phyloP scores from a whole-genome alignment of 306 rosid species.

The Prunus mira region DNA sequence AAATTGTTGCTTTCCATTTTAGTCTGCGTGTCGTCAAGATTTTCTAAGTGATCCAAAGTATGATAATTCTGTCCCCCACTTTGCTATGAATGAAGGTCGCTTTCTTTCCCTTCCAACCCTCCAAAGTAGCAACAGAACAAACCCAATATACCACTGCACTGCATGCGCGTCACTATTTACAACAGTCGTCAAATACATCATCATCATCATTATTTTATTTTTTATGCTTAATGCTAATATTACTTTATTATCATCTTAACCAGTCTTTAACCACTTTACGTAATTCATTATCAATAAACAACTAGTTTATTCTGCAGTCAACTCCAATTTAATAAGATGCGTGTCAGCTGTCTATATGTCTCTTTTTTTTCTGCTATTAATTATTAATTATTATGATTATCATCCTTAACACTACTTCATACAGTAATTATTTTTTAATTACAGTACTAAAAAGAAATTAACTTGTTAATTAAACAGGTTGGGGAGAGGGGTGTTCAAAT shows the following conservation, averaged over 20 bases:
- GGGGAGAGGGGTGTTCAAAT: conserved; percentile 89
- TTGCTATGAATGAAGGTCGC: background rate
- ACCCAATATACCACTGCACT: background rate
- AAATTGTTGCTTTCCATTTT: background rate
- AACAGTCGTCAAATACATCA: background rate
- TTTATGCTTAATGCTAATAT: background rate
- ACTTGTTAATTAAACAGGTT: conserved; percentile 39
- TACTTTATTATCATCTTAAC: background rate
- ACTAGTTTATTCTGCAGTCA: background rate
- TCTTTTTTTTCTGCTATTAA: too few species aligned
- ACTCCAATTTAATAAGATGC: too few species aligned
- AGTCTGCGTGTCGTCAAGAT: background rate
- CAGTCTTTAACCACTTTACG: background rate
- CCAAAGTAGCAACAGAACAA: background rate
- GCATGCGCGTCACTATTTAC: conserved; percentile 7
- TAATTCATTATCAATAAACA: background rate
- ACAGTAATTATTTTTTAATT: background rate
- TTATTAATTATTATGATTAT: too few species aligned
- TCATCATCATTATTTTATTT: background rate
- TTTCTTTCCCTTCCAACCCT: background rate
- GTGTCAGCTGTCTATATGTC: too few species aligned
- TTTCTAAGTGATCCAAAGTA: background rate
- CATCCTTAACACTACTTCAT: too few species aligned
- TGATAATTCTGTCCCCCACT: conserved; percentile 10
- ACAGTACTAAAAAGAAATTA: background rate